Base-by-base conservation (phyloP, 2,329 filamentous ascomycete species). In the Neurospora sp. region DNA sequence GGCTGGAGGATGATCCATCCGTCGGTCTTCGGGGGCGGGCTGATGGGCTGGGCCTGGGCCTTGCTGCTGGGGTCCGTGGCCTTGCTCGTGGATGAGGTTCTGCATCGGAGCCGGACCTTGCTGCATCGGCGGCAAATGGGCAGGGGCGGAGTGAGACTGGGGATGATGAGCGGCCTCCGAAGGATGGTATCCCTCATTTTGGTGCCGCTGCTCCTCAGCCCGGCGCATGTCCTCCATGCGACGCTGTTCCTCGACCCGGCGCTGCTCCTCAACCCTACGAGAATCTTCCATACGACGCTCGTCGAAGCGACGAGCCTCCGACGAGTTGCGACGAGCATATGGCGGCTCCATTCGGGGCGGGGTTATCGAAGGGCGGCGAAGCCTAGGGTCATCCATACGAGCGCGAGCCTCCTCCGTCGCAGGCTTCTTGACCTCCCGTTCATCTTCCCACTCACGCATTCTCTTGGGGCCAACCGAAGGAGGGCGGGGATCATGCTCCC, bases 161-260 rank as follows among this genome's bases (percentile, higher is more conserved):
- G 90, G 90, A 77, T 97, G 94, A 77, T 97, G 94, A 2, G 94
- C 93, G 69, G 93, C 93, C 79, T 97, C 93, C 0, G 94, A 97
- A 4, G 95, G 93, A 78, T 97, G 93, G 76, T 97, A 97, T 69
- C 86, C 90, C 68, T 96, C 92, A 73, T 89, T 90, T 39, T 86
- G 87, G 69, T 92, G 89, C 68, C 92, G 91, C 75, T 91, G 86
- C 72, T 87, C 86, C 38, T 89, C 87, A 6, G 78, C 79, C 38
- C 85, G 82, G 43, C 85, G 83, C 73, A 84, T 81, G 17, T 83
- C 81, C 39, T 89, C 86, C 2, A 79, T 78, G 58, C 90, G 88
- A 38, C 86, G 84, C 74, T 84, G 82, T 28, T 84, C 82, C 40
- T 89, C 86, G 3, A 77, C 78, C 43, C 90, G 88, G 67, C 91